phyloP scores from a whole-genome alignment of 2,329 filamentous ascomycete species.

The Trichoderma arundinaceum region DNA sequence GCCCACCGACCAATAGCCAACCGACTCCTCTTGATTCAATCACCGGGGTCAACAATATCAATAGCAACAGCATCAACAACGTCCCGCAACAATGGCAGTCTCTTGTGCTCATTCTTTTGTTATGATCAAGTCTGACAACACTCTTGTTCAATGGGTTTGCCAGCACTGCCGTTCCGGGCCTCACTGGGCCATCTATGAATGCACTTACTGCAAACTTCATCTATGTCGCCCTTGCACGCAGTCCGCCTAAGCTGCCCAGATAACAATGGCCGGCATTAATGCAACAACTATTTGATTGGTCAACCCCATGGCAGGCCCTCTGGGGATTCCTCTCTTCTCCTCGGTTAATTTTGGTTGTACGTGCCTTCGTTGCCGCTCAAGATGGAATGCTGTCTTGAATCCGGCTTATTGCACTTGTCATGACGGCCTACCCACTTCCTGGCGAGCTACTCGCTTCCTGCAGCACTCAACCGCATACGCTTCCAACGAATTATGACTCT shows the following conservation, averaged over 20 bases:
- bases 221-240: conserved; percentile 65
- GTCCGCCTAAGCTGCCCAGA: conserved; percentile 36
- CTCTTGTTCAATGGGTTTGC: conserved; percentile 69
- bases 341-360: not conserved
- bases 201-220: conserved; percentile 70
- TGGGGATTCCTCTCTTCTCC: not conserved
- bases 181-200: conserved; percentile 72
- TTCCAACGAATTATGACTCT: conserved; percentile 21
- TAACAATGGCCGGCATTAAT: not conserved
- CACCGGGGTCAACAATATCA: not conserved
- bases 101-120: conserved; percentile 67
- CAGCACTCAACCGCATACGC: not conserved
- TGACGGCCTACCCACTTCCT: not conserved
- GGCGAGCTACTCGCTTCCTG: not conserved
- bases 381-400: not conserved
- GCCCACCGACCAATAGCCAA: not conserved
- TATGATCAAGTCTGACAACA: conserved; percentile 71
- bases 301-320: not conserved
- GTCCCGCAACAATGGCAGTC: conserved; percentile 51
- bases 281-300: not conserved
- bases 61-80: not conserved
- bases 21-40: not conserved
- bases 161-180: conserved; percentile 67
- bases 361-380: not conserved
- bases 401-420: not conserved